Evolutionary conservation across 106 monocot species (phyloP).

Genomic region (Ottelia alismoides): DNA sequence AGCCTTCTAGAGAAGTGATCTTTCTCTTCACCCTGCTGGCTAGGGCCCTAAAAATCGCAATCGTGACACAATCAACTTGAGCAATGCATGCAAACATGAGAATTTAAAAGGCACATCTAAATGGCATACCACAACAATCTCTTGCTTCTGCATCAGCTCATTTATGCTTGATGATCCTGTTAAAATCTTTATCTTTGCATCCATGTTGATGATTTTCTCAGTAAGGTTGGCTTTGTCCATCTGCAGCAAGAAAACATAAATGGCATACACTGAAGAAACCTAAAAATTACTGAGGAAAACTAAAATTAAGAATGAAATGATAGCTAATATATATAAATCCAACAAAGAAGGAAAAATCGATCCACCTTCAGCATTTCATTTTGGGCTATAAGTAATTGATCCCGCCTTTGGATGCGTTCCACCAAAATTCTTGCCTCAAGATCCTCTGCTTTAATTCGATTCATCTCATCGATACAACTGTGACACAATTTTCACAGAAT

Average conservation of each 20-base stretch:
- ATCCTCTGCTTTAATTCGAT: conserved; percentile 29
- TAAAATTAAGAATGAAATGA: background rate
- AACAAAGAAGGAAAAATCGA: background rate
- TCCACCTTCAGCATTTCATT: conserved; percentile 66
- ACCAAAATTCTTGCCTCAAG: conserved; percentile 22
- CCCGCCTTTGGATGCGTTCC: conserved; percentile 40
- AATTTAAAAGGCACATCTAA: background rate
- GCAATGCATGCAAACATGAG: background rate
- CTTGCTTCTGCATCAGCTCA: conserved; percentile 8
- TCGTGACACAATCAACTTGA: too few species aligned
- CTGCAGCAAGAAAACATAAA: too few species aligned
- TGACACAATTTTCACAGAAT: background rate
- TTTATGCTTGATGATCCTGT: conserved; percentile 17
- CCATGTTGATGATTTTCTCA: conserved; percentile 35
- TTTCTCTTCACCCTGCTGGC: conserved; percentile 2
- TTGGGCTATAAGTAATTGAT: conserved; percentile 44
- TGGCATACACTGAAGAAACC: too few species aligned
- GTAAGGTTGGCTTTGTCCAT: conserved; percentile 58
- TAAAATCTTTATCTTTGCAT: conserved; percentile 23
- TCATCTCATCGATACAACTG: conserved; percentile 46
- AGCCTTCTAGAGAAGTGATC: conserved; percentile 32
- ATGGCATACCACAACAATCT: conserved; percentile 9
- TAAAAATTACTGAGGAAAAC: background rate
- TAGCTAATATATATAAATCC: background rate
- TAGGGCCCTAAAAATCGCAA: conserved; percentile 16